Conservation (phyloP, 768 basidiomycete species). For the Polyporus arcularius region DNA sequence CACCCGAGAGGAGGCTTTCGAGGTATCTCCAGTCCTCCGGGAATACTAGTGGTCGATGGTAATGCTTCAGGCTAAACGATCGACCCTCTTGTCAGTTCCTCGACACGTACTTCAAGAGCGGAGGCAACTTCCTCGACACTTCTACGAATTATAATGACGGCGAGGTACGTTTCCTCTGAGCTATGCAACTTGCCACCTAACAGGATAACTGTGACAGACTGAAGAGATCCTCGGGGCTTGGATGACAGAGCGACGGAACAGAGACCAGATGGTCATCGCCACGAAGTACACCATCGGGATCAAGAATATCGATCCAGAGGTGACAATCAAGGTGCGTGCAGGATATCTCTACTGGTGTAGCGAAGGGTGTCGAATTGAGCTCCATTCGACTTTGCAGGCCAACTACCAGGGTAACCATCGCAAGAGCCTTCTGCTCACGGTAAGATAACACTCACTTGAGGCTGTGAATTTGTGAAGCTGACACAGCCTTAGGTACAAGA, state of each 20-base stretch:
- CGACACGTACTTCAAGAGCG: conserved; percentile 43
- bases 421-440: conserved; percentile 12
- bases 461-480: conserved; percentile 24
- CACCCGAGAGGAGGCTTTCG: neutral
- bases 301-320: neutral
- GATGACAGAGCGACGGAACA: conserved; percentile 35
- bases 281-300: conserved; percentile 25
- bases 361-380: neutral
- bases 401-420: conserved; percentile 13
- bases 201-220: conserved; percentile 17
- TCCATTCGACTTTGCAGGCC: neutral
- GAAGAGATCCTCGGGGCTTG: conserved; percentile 43
- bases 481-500: conserved; percentile 32
- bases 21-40: neutral
- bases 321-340: conserved; percentile 2
- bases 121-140: conserved; percentile 52
- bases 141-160: conserved; percentile 33
- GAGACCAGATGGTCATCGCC: conserved; percentile 40
- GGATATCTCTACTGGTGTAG: neutral
- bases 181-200: neutral
- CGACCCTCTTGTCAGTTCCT: conserved; percentile 40
- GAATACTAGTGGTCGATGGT: conserved; percentile 17
- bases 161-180: neutral
- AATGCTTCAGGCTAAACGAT: conserved; percentile 1
- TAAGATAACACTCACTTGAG: conserved; percentile 32